Base-by-base conservation (phyloP, 495 filamentous ascomycete genomes). In the Pseudevernia furfuracea region DNA sequence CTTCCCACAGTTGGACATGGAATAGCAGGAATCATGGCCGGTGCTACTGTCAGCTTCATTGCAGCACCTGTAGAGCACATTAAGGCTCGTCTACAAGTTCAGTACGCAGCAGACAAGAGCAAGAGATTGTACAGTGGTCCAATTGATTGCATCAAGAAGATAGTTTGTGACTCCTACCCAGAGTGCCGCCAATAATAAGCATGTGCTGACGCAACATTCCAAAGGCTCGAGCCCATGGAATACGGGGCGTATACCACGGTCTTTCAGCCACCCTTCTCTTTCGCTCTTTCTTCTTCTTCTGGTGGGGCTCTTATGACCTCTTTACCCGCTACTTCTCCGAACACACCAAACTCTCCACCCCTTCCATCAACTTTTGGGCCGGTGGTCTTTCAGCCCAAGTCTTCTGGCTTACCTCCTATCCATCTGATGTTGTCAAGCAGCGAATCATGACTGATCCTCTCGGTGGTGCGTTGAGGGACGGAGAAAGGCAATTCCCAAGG, bases 391-490 rank as follows among this genome's bases (percentile, higher is more conserved):
- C 85, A 39, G 93, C 94, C 1, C 93, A 97, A 78, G 75, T 95
- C 44, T 98, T 96, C 77, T 98, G 94, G 94, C 70, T 96, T 4
- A 89, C 87, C 30, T 87, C 86, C 52, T 98, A 98, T 72, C 94
- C 94, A 17, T 88, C 86, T 38, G 94, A 98, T 71, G 93, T 97
- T 19, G 89, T 98, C 30, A 98, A 98, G 79, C 93, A 97, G 75
- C 84, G 91, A n/a, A 85, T 98, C 59, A 97, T 98, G 94, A 96
- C 92, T 25, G 94, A 97, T 73, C 84, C 86, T 1, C 76, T 98
- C 66, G 93, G 87, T 7, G 85, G 87, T 0, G 81, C 81, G 15
- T 74, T 90, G 23, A 79, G 79, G 14, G 89, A 90, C 66, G 89
- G 89, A 10, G 75, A 84, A 69, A 80, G 85, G 64, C 80, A 78